Evolutionary conservation across 352 stramenopile genomes (phyloP).

Genomic region (Hyphochytrium catenoides): DNA sequence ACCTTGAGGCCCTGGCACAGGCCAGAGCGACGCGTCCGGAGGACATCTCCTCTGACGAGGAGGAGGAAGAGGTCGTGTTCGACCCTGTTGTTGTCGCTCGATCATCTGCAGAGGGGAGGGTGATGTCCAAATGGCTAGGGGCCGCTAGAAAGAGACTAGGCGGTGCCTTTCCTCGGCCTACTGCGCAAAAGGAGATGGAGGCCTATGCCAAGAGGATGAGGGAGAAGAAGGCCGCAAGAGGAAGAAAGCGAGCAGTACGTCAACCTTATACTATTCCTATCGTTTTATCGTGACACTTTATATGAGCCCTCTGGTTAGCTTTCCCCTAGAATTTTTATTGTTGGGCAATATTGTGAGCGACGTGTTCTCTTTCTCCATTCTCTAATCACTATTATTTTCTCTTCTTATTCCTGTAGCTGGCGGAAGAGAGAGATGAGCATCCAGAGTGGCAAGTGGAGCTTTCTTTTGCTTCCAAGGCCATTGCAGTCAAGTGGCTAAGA

Average conservation of each 20-base stretch:
- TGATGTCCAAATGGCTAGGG: conserved; percentile 82
- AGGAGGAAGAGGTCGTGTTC: conserved; percentile 63
- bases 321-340: too few species aligned
- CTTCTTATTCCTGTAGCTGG: too few species aligned
- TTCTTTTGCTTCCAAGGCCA: conserved; percentile 38
- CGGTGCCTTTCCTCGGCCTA: conserved; percentile 59
- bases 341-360: too few species aligned
- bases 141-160: conserved; percentile 69
- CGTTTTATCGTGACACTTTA: too few species aligned
- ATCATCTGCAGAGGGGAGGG: conserved; percentile 61
- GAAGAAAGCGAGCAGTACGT: conserved; percentile 28
- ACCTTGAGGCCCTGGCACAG: conserved; percentile 16
- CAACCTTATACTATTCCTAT: too few species aligned
- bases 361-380: too few species aligned
- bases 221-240: conserved; percentile 26
- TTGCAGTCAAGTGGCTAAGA: conserved; percentile 50
- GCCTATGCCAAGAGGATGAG: conserved; percentile 73
- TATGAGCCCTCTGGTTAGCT: too few species aligned
- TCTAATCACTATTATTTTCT: too few species aligned
- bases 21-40: conserved; percentile 33
- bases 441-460: conserved; percentile 48
- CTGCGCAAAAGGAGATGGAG: conserved; percentile 67
- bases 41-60: conserved; percentile 76
- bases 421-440: conserved; percentile 35
- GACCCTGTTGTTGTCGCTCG: conserved; percentile 72